A percentile compares a stretch with the other conserved stretches of the same genome.
These are phyloP conservation scores for Vanrija pseudolonga DNA, from an alignment of 1,284 basidiomycete genomes.

Conservation along the genomic window DNA sequence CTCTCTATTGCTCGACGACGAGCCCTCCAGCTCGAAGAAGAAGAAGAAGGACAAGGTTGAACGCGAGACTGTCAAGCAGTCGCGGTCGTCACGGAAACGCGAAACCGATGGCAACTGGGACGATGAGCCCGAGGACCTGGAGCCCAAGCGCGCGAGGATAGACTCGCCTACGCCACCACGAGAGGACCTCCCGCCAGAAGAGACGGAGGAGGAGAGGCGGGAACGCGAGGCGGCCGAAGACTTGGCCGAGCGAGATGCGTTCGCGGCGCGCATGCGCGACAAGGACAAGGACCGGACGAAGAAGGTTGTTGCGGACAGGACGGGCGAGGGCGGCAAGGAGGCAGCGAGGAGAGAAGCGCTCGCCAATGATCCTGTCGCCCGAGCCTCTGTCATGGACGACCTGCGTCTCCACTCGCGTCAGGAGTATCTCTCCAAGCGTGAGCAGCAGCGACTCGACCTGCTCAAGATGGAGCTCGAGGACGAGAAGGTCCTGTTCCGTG, in stretches of 20 bases:
- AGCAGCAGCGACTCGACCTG: conserved; percentile 91
- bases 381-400: conserved; percentile 73
- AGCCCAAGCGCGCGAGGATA: conserved; percentile 53
- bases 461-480: conserved; percentile 88
- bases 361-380: conserved; percentile 77
- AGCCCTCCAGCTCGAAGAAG: conserved; percentile 37
- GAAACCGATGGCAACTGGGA: conserved; percentile 57
- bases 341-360: conserved; percentile 73
- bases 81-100: conserved; percentile 66
- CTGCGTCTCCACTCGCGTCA: conserved; percentile 82
- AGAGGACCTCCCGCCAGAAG: conserved; percentile 50
- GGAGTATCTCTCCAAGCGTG: conserved; percentile 92
- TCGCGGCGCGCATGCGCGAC: conserved; percentile 79
- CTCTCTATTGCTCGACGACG: conserved; percentile 69
- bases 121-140: conserved; percentile 57
- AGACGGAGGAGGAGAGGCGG: conserved; percentile 62
- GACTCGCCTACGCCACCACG: conserved; percentile 29
- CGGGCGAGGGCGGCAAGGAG: conserved; percentile 76
- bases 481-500: conserved; percentile 76
- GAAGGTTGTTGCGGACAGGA: conserved; percentile 87
- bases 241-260: conserved; percentile 82
- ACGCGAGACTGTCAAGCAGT: conserved; percentile 53
- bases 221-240: conserved; percentile 78
- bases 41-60: conserved; percentile 52
- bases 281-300: conserved; percentile 83